Evolutionary conservation across 805 yeast genomes (phyloP).

Genomic region (Priceomyces fermenticarens): DNA sequence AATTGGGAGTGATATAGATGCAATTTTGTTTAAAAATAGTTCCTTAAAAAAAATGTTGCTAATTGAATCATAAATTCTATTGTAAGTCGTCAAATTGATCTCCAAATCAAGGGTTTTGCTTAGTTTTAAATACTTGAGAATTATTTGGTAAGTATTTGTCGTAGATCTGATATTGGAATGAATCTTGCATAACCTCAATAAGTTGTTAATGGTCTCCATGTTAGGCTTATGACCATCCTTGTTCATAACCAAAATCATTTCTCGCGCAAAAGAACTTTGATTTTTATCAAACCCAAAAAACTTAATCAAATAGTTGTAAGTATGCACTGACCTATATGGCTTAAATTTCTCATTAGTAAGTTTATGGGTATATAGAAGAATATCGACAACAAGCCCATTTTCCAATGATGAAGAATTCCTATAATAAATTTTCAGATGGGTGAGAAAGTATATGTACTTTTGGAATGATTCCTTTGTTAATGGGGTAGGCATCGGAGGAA

Average conservation of each 20-base stretch:
- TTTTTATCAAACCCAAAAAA: conserved; percentile 39
- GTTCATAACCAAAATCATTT: conserved; percentile 37
- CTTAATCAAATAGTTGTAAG: conserved; percentile 38
- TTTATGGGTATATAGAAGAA: conserved; percentile 36
- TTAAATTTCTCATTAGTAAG: conserved; percentile 28
- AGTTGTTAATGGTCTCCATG: conserved; percentile 36
- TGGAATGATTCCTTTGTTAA: conserved; percentile 26
- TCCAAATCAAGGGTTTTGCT: conserved; percentile 21
- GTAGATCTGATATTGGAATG: conserved; percentile 32
- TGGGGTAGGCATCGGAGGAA: conserved; percentile 31
- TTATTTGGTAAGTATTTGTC: conserved; percentile 29
- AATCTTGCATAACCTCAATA: conserved; percentile 27
- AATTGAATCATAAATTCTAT: conserved; percentile 35
- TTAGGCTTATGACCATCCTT: conserved; percentile 40
- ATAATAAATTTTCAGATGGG: conserved; percentile 32
- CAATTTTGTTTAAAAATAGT: conserved; percentile 28
- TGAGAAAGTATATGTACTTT: conserved; percentile 33
- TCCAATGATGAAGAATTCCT: conserved; percentile 29
- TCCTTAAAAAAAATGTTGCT: conserved; percentile 38
- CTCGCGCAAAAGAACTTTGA: conserved; percentile 40
- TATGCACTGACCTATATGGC: conserved; percentile 28
- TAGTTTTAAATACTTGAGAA: conserved; percentile 28
- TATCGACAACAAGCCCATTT: conserved; percentile 35
- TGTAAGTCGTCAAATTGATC: conserved; percentile 33
- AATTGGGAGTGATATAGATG: conserved; percentile 30